Conservation (phyloP, 2,329 filamentous ascomycete genomes). For the Didymella exigua region DNA sequence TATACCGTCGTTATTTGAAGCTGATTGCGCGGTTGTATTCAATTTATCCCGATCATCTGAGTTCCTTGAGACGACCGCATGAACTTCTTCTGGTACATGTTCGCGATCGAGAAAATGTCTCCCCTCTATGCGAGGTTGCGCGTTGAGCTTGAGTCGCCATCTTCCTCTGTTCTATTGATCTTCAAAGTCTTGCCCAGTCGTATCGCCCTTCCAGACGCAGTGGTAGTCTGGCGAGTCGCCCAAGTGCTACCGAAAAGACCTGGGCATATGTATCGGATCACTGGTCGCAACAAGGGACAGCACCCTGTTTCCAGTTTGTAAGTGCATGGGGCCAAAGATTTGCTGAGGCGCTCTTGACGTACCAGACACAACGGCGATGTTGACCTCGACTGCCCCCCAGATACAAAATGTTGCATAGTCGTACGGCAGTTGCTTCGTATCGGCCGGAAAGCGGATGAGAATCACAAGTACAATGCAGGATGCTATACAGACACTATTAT, state of each 20-base stretch:
- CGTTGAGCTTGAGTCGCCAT: not conserved
- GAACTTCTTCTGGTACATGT: not conserved
- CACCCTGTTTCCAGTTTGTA: not conserved
- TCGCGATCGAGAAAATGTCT: not conserved
- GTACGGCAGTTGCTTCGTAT: constrained; percentile 8
- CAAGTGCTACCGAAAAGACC: not conserved
- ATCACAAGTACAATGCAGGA: not conserved
- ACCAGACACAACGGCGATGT: constrained; percentile 11
- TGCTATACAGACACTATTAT: not conserved
- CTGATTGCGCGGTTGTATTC: not conserved
- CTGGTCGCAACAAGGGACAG: not conserved
- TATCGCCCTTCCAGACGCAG: not conserved
- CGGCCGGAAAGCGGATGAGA: not conserved
- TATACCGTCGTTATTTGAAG: not conserved
- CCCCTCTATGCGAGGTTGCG: not conserved
- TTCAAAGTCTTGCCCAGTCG: not conserved
- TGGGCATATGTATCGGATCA: not conserved
- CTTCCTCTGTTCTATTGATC: not conserved
- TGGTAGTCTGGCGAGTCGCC: not conserved
- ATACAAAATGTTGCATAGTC: constrained; percentile 16
- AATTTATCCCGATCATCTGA: not conserved
- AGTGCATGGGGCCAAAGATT: not conserved
- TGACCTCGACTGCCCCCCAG: constrained; percentile 11
- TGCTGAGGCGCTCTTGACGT: not conserved
- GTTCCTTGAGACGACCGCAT: not conserved